Conservation (phyloP, 192 early-diverging fungal species). For the Umbelopsis sp. region DNA sequence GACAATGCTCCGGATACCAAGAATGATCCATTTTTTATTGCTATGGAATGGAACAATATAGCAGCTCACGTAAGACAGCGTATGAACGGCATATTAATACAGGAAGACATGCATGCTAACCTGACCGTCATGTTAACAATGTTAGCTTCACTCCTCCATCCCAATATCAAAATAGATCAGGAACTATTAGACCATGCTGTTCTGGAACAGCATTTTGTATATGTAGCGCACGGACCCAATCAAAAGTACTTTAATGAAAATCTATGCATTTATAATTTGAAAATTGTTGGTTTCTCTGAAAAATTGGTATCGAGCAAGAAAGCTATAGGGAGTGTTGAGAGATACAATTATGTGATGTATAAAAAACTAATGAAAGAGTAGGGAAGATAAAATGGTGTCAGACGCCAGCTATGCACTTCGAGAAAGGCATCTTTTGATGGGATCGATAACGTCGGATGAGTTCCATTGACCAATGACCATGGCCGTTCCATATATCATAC, state of each 20-base stretch:
- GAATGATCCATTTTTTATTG: conserved; percentile 3
- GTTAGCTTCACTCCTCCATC: background rate
- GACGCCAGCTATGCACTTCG: background rate
- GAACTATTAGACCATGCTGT: background rate
- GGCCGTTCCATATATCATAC: conserved; percentile 23
- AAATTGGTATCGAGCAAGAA: background rate
- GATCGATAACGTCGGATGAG: conserved; percentile 21
- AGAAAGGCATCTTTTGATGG: conserved; percentile 19
- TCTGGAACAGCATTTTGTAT: background rate
- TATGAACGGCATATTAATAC: background rate
- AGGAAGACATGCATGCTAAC: background rate
- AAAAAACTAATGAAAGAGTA: background rate
- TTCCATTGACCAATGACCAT: conserved; percentile 26
- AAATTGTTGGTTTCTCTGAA: background rate
- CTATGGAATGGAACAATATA: conserved; percentile 5
- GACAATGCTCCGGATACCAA: background rate
- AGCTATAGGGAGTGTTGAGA: background rate
- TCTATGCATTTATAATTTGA: background rate
- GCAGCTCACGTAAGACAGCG: background rate
- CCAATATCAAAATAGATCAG: background rate
- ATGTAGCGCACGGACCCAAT: background rate
- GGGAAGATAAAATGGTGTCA: background rate
- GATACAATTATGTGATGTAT: background rate
- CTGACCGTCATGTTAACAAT: background rate
- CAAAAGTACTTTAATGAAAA: background rate